Evolutionary conservation across 257 asterid genomes (phyloP).

Genomic region (Solanum bulbocastanum): DNA sequence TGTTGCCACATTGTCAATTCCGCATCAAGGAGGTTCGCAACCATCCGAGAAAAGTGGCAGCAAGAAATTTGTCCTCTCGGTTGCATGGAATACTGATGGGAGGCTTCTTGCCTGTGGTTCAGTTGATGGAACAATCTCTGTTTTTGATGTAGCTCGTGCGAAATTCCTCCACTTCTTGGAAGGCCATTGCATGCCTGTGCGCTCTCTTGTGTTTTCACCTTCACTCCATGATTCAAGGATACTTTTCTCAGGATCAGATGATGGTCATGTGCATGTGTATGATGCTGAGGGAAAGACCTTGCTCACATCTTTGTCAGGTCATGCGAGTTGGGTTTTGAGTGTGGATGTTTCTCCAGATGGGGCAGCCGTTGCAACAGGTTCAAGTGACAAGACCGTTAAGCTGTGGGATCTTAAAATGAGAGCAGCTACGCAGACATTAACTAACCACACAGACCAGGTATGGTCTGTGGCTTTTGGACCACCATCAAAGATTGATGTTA

Average conservation of each 20-base stretch:
- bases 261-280: slow-evolving; percentile 68
- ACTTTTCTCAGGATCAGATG: slow-evolving; percentile 88
- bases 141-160: slow-evolving; percentile 61
- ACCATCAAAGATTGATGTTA: slow-evolving; percentile 35
- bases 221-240: slow-evolving; percentile 70
- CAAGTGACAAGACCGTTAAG: slow-evolving; percentile 73
- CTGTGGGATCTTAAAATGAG: slow-evolving; percentile 95
- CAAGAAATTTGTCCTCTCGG: slow-evolving; percentile 85
- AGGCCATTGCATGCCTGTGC: slow-evolving; percentile 92
- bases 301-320: slow-evolving; percentile 72
- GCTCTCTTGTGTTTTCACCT: slow-evolving; percentile 83
- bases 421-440: slow-evolving; percentile 72
- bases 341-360: slow-evolving; percentile 89
- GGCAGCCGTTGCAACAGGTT: slow-evolving; percentile 75
- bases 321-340: slow-evolving; percentile 87
- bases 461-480: slow-evolving; percentile 96
- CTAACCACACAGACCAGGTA: slow-evolving; percentile 78
- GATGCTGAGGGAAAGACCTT: slow-evolving; percentile 75
- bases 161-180: slow-evolving; percentile 86
- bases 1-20: slow-evolving; percentile 59
- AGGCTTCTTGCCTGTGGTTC: slow-evolving; percentile 74
- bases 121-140: slow-evolving; percentile 91
- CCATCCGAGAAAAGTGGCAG: slow-evolving; percentile 61
- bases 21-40: slow-evolving; percentile 67
- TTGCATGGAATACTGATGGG: slow-evolving; percentile 90